Evolutionary conservation across 305 asterid genomes (phyloP), one percentile per base, ranked within the genome.

Genomic region (Caryopteris hybrid): DNA sequence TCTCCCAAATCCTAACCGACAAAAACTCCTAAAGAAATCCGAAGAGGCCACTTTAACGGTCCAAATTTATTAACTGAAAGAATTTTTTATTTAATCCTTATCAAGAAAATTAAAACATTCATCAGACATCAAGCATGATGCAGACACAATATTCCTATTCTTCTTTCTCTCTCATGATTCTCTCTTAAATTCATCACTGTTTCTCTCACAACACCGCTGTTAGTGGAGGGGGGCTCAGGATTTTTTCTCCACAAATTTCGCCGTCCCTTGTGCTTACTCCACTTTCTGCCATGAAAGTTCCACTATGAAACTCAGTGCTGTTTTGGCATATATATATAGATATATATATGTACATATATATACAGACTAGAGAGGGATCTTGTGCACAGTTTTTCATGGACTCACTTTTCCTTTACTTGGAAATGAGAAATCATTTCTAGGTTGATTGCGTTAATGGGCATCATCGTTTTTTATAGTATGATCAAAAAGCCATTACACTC

Each of bases 241-340:
- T n/a, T n/a, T n/a, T 65, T 64, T 48, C 65, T 70, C 84, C 88
- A 56, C 86, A 42, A 62, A 64, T 82, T 56, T 61, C 56, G 86
- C 73, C 66, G 58, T 27, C 46, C 63, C 56, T n/a, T 25, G 79
- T 79, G 76, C 52, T 52, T 20, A 17, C 68, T 70, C 84, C 84
- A 80, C 84, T 72, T 50, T 68, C 64, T 61, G 69, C 79, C 70
- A 65, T 66, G 74, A 16, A 66, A 70, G 46, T 54, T 67, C 74
- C 46, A 45, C 66, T 18, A 61, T 10, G 41, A 52, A 70, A 17
- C 14, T 48, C 52, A 61, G 39, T 75, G 55, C 53, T 61, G 5
- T 71, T 41, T 38, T 10, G 25, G 68, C 55, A 54, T 14, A 64
- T 38, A 29, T 34, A 58, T 34, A 36, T 41, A 31, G 2, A n/a